Evolutionary conservation across 1,284 basidiomycete species (phyloP), one percentile per base, ranked within the genome.

Genomic region (Puccinia polysora): DNA sequence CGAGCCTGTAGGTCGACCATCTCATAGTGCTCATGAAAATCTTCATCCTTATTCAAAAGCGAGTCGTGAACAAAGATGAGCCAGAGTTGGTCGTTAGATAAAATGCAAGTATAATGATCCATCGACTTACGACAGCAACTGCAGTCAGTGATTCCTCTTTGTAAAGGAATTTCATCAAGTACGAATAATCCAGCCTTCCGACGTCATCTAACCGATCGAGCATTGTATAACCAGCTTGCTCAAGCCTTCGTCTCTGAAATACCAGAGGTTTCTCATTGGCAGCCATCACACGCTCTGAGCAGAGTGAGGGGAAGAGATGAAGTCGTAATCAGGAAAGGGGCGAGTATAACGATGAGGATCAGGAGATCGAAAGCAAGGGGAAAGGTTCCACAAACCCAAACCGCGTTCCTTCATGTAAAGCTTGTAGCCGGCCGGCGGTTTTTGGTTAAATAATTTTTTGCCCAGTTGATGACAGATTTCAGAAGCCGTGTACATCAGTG

Each of bases 181-280:
- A 94, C 1, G 86, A 85, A 73, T 96, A 83, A 73, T 93, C 91
- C 55, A 90, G 89, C 28, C 86, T 85, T 0, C 89, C 90, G 23
- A 97, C 83, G 43, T 88, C 84, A 74, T 92, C 89, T 6, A 91
- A 81, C 15, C 87, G 86, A 79, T 99, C 96, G 8, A 85, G 83
- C 34, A 87, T 84, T 52, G 89, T 89, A 78, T 94, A 97, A 0
- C 96, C 96, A 5, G 92, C 91, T 79, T 97, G 91, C 75, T 90
- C 86, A 64, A 98, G 82, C 60, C 93, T 84, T 58, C 91, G 85
- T 59, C 88, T 85, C 55, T 96, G 88, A 74, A 97, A 90, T 63
- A 87, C 85, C 0, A 92, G 87, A 0, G 95, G 95, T 71, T 86
- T 85, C 79, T 99, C 96, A 0, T 86, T 88, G 15, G 86, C 85